Base-by-base conservation (phyloP, 2,329 filamentous ascomycete species). In the Coniochaeta ligniaria region DNA sequence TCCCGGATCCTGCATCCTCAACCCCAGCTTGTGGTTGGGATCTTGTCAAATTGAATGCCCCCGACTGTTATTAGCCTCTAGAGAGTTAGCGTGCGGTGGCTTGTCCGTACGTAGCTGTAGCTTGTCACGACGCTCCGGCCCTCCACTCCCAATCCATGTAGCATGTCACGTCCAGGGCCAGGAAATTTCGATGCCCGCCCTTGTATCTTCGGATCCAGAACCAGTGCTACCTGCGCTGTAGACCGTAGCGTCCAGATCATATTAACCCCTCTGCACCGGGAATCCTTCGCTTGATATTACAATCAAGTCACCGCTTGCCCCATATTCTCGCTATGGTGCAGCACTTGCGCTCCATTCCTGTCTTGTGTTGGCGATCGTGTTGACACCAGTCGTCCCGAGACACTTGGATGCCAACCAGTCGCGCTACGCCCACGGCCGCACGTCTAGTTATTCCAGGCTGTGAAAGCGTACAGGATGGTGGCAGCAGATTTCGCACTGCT, bases 401-500 rank as follows among this genome's bases (percentile, higher is more conserved):
- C 47, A 26, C 14, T 17, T 12, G 22, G 22, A 52, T 52, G 47
- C 22, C 47, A 24, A n/a, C 47, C 47, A 31, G 8, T 2, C 12
- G 24, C 47, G 14, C 24, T 31, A 31, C 47, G 17, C 26, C n/a
- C 24, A 52, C 47, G 24, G 47, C 47, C 47, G 6, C n/a, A 52
- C 47, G 24, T 16, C 24, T 17, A 6, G 24, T 16, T 17, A 31
- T 31, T 52, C 26, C 47, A 52, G 47, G 47, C 47, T 31, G 47
- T 52, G 47, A 52, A n/a, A n/a, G 47, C 47, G 24, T 31, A 5
- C 47, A 52, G 16, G 47, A 69, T 69, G 67, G 65, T 68, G 60
- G 65, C 60, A 56, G 63, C 63, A 45, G 63, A 61, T 58, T 59
- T 60, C 41, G 64, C 65, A 60, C 65, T 69, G 65, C 66, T 68